Evolutionary conservation across 2,329 filamentous ascomycete genomes (phyloP).

Genomic region (Botryotinia calthae): DNA sequence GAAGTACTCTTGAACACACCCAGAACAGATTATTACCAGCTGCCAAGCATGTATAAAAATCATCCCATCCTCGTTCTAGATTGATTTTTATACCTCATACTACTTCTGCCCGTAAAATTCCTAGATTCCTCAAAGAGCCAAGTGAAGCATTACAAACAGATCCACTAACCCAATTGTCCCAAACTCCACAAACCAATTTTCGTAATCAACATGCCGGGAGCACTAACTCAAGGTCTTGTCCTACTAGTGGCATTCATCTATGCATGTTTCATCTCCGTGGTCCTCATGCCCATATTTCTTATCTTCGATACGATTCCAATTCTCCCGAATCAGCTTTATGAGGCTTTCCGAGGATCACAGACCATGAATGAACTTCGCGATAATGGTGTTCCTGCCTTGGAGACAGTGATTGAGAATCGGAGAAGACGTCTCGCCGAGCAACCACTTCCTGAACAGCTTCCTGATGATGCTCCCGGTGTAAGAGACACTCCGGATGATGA

Average conservation of each 20-base stretch:
- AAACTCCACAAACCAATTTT: background rate
- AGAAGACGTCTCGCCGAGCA: background rate
- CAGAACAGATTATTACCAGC: background rate
- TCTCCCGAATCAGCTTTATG: background rate
- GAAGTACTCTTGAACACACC: background rate
- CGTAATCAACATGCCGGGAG: background rate
- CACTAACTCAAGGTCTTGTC: fast-evolving
- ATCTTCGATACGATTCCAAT: fast-evolving
- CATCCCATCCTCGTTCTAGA: fast-evolving
- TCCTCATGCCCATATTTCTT: background rate
- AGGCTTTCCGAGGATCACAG: no score
- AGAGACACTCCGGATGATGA: background rate
- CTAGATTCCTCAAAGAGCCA: background rate
- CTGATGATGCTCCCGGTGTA: background rate
- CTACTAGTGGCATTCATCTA: background rate
- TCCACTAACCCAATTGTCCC: background rate
- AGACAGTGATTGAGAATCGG: background rate
- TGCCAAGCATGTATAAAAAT: background rate
- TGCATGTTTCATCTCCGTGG: background rate
- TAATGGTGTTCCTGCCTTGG: background rate
- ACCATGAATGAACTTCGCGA: background rate
- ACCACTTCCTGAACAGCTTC: background rate
- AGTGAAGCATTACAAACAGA: background rate
- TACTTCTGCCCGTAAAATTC: background rate
- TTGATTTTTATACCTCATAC: background rate